Percentiles rank a stretch among this genome's conserved stretches.
phyloP scores from a whole-genome alignment of 148 eudicot species.

The Euryodendron excelsum region DNA sequence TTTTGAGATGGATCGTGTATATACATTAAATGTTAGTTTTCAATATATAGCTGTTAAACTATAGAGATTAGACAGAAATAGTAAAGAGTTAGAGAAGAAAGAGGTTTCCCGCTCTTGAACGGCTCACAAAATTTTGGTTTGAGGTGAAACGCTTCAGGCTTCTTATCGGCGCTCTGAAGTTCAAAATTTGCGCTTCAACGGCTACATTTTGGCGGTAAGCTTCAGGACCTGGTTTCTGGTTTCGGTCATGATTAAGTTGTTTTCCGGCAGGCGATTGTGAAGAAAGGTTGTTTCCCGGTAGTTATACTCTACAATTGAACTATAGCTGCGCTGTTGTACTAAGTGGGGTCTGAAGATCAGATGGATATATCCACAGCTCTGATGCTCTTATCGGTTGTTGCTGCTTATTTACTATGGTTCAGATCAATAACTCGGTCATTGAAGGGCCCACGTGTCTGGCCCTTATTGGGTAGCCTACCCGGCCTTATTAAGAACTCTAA shows the following conservation, averaged over 20 bases:
- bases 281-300: not conserved
- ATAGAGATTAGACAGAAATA: too few relatives aligned
- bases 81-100: too few relatives aligned
- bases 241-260: not conserved
- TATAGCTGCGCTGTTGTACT: not conserved
- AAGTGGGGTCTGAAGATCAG: not conserved
- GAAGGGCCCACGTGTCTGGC: slow-evolving; percentile 83
- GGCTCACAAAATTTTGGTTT: too few relatives aligned
- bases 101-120: not conserved
- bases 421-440: slow-evolving; percentile 39
- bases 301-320: not conserved
- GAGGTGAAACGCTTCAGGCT: too few relatives aligned
- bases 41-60: too few relatives aligned
- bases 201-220: not conserved
- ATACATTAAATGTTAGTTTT: too few relatives aligned
- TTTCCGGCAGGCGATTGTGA: not conserved
- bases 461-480: slow-evolving; percentile 76
- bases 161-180: not conserved
- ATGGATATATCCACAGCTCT: slow-evolving; percentile 55
- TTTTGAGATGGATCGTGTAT: not conserved
- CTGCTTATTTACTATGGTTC: slow-evolving; percentile 73
- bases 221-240: not conserved
- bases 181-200: not conserved
- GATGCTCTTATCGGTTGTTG: slow-evolving; percentile 33
- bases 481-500: slow-evolving; percentile 58